These are phyloP conservation scores for Vicia sativa DNA, from an alignment of 306 rosid genomes.

Conservation along the genomic window DNA sequence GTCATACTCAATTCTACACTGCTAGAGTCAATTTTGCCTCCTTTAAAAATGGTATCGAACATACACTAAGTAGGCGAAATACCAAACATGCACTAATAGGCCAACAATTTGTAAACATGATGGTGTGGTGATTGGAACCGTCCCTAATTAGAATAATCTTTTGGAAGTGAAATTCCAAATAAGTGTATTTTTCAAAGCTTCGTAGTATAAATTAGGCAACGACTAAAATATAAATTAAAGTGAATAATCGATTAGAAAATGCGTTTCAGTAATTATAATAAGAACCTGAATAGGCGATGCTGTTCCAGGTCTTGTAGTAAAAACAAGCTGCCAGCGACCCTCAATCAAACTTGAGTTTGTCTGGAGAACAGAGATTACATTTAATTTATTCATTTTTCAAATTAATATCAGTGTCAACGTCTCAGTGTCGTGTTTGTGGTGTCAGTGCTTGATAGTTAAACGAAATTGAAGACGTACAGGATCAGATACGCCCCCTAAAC, in stretches of 20 bases:
- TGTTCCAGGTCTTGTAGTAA: constrained; percentile 92
- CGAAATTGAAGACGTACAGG: constrained; percentile 59
- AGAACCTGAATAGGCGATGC: constrained; percentile 89
- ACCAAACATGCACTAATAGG: too few species aligned
- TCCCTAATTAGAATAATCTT: too few species aligned
- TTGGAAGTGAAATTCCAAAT: too few species aligned
- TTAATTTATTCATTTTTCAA: too few species aligned
- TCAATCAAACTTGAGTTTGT: constrained; percentile 75
- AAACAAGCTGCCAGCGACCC: constrained; percentile 91
- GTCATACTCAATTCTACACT: too few species aligned
- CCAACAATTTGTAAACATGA: too few species aligned
- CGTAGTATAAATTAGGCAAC: background rate
- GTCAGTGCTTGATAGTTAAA: background rate
- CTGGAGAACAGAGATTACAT: constrained; percentile 44
- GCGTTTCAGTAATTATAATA: background rate
- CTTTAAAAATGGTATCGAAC: too few species aligned
- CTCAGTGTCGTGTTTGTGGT: too few species aligned
- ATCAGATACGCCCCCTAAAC: constrained; percentile 66
- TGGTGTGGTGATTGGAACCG: too few species aligned
- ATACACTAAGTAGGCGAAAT: too few species aligned
- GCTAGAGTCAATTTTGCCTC: too few species aligned
- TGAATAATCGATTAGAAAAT: constrained; percentile 3
- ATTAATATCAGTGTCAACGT: too few species aligned
- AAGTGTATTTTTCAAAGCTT: background rate
- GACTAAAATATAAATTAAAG: background rate